Base-by-base conservation (phyloP, 192 early-diverging fungal genomes). In the Cladochytrium replicatum region DNA sequence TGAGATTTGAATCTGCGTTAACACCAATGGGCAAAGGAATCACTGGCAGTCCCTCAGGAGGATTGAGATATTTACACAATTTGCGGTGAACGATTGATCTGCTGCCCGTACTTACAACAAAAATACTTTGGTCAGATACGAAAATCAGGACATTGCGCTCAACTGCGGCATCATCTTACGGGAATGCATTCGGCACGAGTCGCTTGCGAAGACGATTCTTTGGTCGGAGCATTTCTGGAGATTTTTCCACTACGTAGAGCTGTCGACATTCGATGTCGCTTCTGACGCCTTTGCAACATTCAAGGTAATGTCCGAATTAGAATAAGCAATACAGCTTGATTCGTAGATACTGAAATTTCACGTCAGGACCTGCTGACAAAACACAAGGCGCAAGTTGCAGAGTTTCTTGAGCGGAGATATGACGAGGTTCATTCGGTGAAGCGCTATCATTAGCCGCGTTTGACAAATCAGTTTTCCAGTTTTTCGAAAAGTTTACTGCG, bases 261-360 rank as follows among this genome's bases (percentile, higher is more conserved):
- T 91, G 52, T 84, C 84, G 46, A 97, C 91, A 13, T 99, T 99
- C 76, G 96, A 99, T 75, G 89, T 94, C 32, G 90, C 96, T 25
- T 91, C 86, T 31, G 96, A 99, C 65, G 96, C 96, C 4, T 99
- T 97, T 66, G 89, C 87, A 13, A 95, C 88, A 31, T 99, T 99
- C 66, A 94, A 93, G 66, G 81, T 84, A 43, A 19, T 55, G 4
- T 52, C 13, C 17, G 13, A 5, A n/a, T 32, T 29, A 29, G 15
- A 6, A 7, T 37, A 11, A 43, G 9, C 0, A 3, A 8, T 21
- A 43, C 44, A 63, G 15, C 11, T 15, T 32, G 7, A 3, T 0
- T 49, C 6, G 3, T 8, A 25, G n/a, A n/a, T n/a, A n/a, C n/a
- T n/a, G n/a, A n/a, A n/a, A n/a, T n/a, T n/a, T n/a, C n/a, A n/a